These are phyloP conservation scores for Datisca glomerata DNA, from an alignment of 306 rosid species.

Conservation along the genomic window DNA sequence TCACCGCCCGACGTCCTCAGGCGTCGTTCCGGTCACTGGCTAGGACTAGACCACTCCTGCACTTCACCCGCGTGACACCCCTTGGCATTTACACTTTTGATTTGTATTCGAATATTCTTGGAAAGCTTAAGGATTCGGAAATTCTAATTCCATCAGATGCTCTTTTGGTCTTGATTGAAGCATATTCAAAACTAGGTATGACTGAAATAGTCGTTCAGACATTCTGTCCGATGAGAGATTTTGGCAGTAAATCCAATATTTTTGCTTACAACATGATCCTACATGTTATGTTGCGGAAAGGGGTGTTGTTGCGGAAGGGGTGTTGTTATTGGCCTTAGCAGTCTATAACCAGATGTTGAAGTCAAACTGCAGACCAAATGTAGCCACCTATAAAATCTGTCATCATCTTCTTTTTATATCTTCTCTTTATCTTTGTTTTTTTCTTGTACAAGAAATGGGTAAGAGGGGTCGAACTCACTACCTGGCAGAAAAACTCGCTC, in stretches of 20 bases:
- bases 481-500: no score
- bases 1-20: no score
- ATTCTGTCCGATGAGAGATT: constrained; percentile 37
- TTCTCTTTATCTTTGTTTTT: no score
- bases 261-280: constrained; percentile 38
- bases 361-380: constrained; percentile 28
- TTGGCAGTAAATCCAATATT: constrained; percentile 36
- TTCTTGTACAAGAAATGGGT: no score
- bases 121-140: constrained; percentile 27
- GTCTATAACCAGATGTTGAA: constrained; percentile 56
- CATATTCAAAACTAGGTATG: constrained; percentile 20
- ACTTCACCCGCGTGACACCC: no score
- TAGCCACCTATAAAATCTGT: constrained; percentile 30
- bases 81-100: no score
- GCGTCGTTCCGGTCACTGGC: no score
- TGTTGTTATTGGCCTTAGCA: constrained; percentile 35
- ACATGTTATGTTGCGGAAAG: constrained; percentile 22
- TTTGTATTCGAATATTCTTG: constrained; percentile 42
- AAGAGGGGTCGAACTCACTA: no score
- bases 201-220: constrained; percentile 40
- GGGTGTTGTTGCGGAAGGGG: no score
- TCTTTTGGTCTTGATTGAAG: constrained; percentile 26
- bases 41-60: no score
- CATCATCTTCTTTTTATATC: no score
- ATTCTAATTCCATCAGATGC: constrained; percentile 32